Evolutionary conservation across 1,284 basidiomycete species (phyloP), one percentile per base, ranked within the genome.

Genomic region (Rhizoctonia solani): DNA sequence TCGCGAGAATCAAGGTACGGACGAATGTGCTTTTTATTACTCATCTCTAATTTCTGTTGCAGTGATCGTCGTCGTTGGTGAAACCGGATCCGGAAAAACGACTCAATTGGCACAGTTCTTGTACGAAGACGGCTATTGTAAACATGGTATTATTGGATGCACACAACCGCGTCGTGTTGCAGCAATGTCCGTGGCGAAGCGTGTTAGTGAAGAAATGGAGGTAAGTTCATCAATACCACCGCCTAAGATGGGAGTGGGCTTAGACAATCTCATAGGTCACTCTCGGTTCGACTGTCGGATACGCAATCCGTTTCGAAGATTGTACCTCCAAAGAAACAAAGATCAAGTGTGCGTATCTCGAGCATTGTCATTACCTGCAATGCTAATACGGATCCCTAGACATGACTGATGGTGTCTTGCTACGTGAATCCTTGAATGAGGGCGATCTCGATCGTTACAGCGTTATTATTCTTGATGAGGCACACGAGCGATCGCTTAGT

Each of bases 151-250:
- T 41, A 87, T 99, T 47, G 95, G 95, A 5, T 99, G 95, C 74
- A 99, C 96, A 0, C 95, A 98, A 75, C 95, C 95, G 42, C 87
- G 96, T 74, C 93, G 95, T 81, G 95, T 98, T 11, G 95, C 96
- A 53, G 95, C 96, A 11, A 98, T 99, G 95, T 95, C 92, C 14
- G 96, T 98, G 2, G 96, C 96, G 6, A 98, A 98, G 79, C 94
- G 96, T 79, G 96, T 98, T 67, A 95, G 92, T 75, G 96, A 99
- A 75, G 96, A 99, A 78, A 85, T 85, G 82, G 82, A 83, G 74
- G 81, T 81, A 52, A 69, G 74, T 71, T 37, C 8, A 30, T 14
- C 3, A 27, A 3, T 54, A 19, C 25, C 44, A 25, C 14, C 37
- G 5, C 8, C 9, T 5, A 16, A 52, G 8, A 21, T 27, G n/a